A percentile compares a stretch with the other conserved stretches of the same genome.
phyloP scores from a whole-genome alignment of 768 basidiomycete genomes.

The Podaxis sp. region DNA sequence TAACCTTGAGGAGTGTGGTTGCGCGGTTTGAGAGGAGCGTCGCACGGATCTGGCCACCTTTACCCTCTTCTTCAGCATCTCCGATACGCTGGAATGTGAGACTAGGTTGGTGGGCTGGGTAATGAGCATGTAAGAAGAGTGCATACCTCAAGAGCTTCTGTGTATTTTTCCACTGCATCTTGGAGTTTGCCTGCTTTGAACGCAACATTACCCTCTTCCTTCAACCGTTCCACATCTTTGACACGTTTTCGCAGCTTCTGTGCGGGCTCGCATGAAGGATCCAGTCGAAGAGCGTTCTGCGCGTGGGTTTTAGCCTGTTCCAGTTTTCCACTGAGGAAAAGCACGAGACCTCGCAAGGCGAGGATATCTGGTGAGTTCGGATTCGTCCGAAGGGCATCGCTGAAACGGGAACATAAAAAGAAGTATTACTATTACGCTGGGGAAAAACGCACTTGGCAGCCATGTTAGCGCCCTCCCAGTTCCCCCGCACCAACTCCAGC shows the following conservation, averaged over 20 bases:
- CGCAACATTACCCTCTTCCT: constrained; percentile 80
- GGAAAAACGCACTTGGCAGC: constrained; percentile 66
- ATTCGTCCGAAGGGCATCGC: constrained; percentile 73
- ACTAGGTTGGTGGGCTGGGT: not conserved
- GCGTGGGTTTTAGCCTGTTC: constrained; percentile 72
- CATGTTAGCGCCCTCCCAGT: constrained; percentile 70
- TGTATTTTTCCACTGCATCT: constrained; percentile 70
- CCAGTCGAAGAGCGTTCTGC: constrained; percentile 69
- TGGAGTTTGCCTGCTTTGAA: constrained; percentile 64
- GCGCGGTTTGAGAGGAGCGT: constrained; percentile 83
- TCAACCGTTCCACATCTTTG: constrained; percentile 79
- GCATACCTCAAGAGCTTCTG: constrained; percentile 67
- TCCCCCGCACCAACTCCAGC: constrained; percentile 68
- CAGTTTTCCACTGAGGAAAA: constrained; percentile 72
- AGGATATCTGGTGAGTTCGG: constrained; percentile 79
- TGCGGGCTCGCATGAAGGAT: constrained; percentile 75
- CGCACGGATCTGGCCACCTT: constrained; percentile 80
- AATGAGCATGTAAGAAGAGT: not conserved
- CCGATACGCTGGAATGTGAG: constrained; percentile 55
- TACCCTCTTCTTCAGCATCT: constrained; percentile 64
- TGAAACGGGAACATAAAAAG: constrained; percentile 26
- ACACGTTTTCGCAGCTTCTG: constrained; percentile 72
- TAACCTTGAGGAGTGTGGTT: constrained; percentile 74
- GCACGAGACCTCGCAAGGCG: constrained; percentile 72
- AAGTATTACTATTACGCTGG: not conserved